A percentile compares a stretch with the other conserved stretches of the same genome.
phyloP scores from a whole-genome alignment of 2,329 filamentous ascomycete species.

The Hypoxylon sp. region DNA sequence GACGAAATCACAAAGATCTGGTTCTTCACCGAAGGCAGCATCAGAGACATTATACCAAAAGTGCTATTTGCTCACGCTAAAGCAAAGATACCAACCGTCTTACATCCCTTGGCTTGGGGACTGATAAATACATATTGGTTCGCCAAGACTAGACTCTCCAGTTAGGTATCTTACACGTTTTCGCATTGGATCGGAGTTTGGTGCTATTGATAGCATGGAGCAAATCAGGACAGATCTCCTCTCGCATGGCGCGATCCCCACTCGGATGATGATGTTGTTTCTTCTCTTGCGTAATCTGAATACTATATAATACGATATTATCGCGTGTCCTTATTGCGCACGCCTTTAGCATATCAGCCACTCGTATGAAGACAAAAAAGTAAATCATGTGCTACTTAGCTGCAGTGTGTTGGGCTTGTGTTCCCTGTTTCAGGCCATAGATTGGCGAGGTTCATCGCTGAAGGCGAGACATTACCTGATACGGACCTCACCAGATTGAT shows the following conservation, averaged over 20 bases:
- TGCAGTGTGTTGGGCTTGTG: slow-evolving; percentile 3
- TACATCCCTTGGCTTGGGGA: slow-evolving; percentile 36
- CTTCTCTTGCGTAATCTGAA: slow-evolving; percentile 10
- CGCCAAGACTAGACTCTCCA: slow-evolving; percentile 30
- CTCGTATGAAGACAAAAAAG: slow-evolving; percentile 19
- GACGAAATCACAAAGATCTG: slow-evolving; percentile 63
- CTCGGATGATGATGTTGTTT: slow-evolving; percentile 12
- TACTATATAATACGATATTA: slow-evolving; percentile 8
- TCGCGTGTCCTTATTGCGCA: slow-evolving; percentile 10
- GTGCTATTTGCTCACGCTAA: slow-evolving; percentile 36
- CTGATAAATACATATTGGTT: slow-evolving; percentile 42
- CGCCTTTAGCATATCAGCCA: neutral
- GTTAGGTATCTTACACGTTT: slow-evolving; percentile 5
- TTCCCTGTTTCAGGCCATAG: slow-evolving; percentile 28
- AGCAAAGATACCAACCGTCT: slow-evolving; percentile 25
- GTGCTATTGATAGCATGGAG: slow-evolving; percentile 10
- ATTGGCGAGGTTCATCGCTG: slow-evolving; percentile 30
- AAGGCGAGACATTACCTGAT: slow-evolving; percentile 32
- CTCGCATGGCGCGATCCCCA: slow-evolving; percentile 15
- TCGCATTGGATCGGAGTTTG: slow-evolving; percentile 17
- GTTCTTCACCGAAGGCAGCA: slow-evolving; percentile 60
- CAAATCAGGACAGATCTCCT: slow-evolving; percentile 5
- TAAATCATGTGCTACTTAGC: slow-evolving; percentile 17
- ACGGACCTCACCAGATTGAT: slow-evolving; percentile 32
- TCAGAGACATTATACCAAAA: slow-evolving; percentile 41